Evolutionary conservation across 2,329 filamentous ascomycete genomes (phyloP), one percentile per base, ranked within the genome.

Genomic region (Alternaria gansuensis): DNA sequence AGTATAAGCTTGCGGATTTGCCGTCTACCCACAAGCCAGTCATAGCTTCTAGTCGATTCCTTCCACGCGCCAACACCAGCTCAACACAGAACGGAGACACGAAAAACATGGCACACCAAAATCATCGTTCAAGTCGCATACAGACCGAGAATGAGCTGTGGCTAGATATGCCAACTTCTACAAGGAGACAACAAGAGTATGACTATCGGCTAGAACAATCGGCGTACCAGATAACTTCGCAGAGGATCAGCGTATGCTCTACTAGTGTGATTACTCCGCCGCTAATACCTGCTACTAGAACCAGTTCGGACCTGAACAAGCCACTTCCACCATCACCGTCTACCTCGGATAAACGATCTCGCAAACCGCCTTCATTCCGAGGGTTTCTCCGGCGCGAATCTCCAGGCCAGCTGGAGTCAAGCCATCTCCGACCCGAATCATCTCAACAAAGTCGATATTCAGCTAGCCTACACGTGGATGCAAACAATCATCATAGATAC

Each of bases 201-300:
- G 50, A 10, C 50, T 59, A 24, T 6, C 44, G 31, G 23, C 44
- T 43, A 48, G 65, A 70, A 51, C 65, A 59, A 54, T 73, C 73
- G 31, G 73, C 74, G 26, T 76, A 75, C 52, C 67, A 62, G 60
- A 59, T 69, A 37, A 75, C 71, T 26, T 64, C 67, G 40, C 64
- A 60, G 53, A 69, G 68, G 5, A 62, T 71, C 9, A 67, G 62
- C 60, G 51, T 55, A 43, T 39, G 49, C 41, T 58, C 64, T 23
- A 60, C 54, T 29, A 61, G 63, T 56, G 67, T 68, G 41, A 66
- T 44, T 21, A 28, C 36, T 39, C 24, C 54, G 6, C 29, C 58
- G 3, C 37, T 45, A 50, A 50, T 65, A 40, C 65, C 68, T 11
- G 51, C 48, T 1, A 72, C 73, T 55, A 70, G 63, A 6, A 71